Evolutionary conservation across 768 basidiomycete genomes (phyloP), one percentile per base, ranked within the genome.

Genomic region (Coprinopsis sp.): DNA sequence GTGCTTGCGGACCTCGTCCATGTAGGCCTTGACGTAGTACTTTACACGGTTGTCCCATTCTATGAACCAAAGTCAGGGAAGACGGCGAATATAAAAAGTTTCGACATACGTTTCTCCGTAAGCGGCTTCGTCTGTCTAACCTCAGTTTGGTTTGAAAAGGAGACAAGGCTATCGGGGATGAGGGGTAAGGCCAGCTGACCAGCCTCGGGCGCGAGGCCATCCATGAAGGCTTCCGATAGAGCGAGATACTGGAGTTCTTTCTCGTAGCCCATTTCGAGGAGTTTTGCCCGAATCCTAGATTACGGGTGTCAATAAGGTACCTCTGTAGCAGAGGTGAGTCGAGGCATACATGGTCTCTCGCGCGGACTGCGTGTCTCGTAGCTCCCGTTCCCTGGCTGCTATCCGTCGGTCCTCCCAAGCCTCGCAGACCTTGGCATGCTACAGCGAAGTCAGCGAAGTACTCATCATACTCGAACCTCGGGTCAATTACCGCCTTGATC

Each of bases 31-130:
- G 49, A 67, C 57, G 4, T 55, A 46, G 23, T 31, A 19, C 43
- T 63, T 55, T n/a, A 66, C 63, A 21, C 43, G 30, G 16, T 54
- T 63, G 0, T 54, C 49, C 63, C 64, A 64, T 2, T 42, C 65
- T 66, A n/a, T n/a, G n/a, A n/a, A n/a, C n/a, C n/a, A n/a, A n/a
- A n/a, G n/a, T n/a, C n/a, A n/a, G n/a, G 28, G 6, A 44, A 2
- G 5, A 38, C 33, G 31, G 25, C 40, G 51, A 53, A 11, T 54
- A 46, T 3, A 39, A 29, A 7, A 58, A 50, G 6, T 2, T 33
- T 14, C 37, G 37, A 8, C 12, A 36, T 18, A 11, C 16, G 12
- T 6, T 13, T 18, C 19, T 12, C 53, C 47, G 29, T 6, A 44
- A 11, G 29, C 6, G n/a, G n/a, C n/a, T n/a, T n/a, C n/a, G n/a